Evolutionary conservation across 805 yeast genomes (phyloP), one percentile per base, ranked within the genome.

Genomic region (Sugiyamaella chiloensis): DNA sequence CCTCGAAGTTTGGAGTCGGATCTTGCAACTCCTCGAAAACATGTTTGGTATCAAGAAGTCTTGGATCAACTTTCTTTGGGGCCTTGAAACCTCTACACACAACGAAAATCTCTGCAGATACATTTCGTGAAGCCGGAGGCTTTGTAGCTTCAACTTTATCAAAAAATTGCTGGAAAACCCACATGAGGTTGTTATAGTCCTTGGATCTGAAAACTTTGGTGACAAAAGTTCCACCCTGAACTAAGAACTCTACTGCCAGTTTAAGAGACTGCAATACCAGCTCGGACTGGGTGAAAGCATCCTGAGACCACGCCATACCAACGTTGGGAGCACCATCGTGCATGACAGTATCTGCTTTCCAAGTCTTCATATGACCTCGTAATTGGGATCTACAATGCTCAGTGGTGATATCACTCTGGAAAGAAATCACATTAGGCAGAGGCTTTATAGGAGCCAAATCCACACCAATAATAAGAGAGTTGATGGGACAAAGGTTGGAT

Each of bases 271-370:
- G 96, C 57, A 93, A 73, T 24, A 96, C 95, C 58, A 93, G 80
- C 63, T 91, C 98, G 23, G 96, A 88, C 71, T 93, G 99, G 1
- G 98, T 88, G 70, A 87, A 93, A 1, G 99, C 99, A 80, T 93
- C 99, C 68, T 93, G 99, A 17, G 87, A 93, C 99, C 99, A 93
- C n/a, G 96, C 96, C 62, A 93, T 76, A 83, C 99, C 99, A 60
- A 93, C 98, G 63, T 93, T 93, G 24, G 99, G 99, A 24, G 99
- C 99, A 83, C 99, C 99, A 76, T 93, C 99, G 69, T 93, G 99
- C 63, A 93, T 72, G 16, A 93, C 98, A 0, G 96, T 87, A 64
- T 93, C 98, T 1, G 98, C 99, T 61, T 93, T 93, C 97, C 98
- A 93, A 1, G 98, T 90, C 67, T 93, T 93, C 84, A 93, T 83